phyloP scores from a whole-genome alignment of 2,329 filamentous ascomycete species.

The Cytospora schulzeri region DNA sequence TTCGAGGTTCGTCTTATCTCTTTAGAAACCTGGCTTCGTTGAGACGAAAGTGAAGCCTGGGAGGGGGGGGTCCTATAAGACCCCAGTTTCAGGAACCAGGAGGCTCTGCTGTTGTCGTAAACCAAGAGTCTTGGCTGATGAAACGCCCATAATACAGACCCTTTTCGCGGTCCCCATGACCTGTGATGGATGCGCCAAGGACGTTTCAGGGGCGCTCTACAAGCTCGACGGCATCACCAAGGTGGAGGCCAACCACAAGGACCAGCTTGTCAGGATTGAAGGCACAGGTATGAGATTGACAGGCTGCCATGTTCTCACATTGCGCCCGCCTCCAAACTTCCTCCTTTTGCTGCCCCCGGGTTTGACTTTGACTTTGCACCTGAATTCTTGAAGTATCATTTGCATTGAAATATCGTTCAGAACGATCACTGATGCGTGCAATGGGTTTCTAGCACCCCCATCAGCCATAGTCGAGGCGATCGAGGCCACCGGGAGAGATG shows the following conservation, averaged over 20 bases:
- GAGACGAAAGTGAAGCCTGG: neutral
- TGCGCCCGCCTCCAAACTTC: too few species aligned
- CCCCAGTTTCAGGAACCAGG: neutral
- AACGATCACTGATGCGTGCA: conserved; percentile 16
- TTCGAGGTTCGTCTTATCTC: conserved; percentile 45
- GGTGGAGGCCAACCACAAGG: conserved; percentile 77
- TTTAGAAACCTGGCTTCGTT: neutral
- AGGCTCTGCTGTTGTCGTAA: conserved; percentile 9
- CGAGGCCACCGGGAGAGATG: conserved; percentile 87
- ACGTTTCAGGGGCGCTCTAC: conserved; percentile 77
- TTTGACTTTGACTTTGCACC: neutral
- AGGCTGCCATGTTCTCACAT: conserved; percentile 1
- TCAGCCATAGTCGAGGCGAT: conserved; percentile 89
- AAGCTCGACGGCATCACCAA: conserved; percentile 79
- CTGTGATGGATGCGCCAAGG: conserved; percentile 86
- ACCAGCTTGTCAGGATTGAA: conserved; percentile 82
- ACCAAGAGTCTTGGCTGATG: conserved; percentile 25
- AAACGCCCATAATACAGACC: conserved; percentile 59
- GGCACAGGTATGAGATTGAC: conserved; percentile 65
- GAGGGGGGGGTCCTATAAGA: conserved; percentile 8
- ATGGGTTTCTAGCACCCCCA: conserved; percentile 64
- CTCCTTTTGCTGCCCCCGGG: too few species aligned
- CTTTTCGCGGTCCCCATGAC: conserved; percentile 93
- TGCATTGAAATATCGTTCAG: neutral
- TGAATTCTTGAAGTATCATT: neutral